Percentiles rank a stretch among this genome's conserved stretches.
phyloP scores from a whole-genome alignment of 495 filamentous ascomycete species.

The Monascus purpureus region DNA sequence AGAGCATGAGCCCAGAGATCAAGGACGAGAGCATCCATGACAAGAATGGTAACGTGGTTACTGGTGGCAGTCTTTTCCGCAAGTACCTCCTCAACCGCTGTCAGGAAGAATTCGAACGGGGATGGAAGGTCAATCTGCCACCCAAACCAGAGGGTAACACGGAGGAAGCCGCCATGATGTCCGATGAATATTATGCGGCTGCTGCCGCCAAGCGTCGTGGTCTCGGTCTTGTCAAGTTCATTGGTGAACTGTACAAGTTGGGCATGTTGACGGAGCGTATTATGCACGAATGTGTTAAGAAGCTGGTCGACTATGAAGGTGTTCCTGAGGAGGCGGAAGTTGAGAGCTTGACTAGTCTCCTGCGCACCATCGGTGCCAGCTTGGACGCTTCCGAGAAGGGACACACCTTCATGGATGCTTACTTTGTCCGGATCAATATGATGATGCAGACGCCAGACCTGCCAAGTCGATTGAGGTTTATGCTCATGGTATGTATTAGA shows the following conservation, averaged over 20 bases:
- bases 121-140: constrained; percentile 86
- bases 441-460: constrained; percentile 67
- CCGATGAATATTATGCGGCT: constrained; percentile 92
- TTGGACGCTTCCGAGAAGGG: constrained; percentile 74
- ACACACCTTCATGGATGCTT: constrained; percentile 73
- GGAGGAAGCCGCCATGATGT: constrained; percentile 68
- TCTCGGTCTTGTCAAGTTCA: constrained; percentile 96
- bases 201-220: constrained; percentile 94
- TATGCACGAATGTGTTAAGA: constrained; percentile 98
- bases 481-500: constrained; percentile 62
- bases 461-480: constrained; percentile 80
- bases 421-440: constrained; percentile 73
- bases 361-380: constrained; percentile 79
- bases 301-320: constrained; percentile 89
- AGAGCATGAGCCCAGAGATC: constrained; percentile 89
- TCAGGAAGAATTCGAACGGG: constrained; percentile 97
- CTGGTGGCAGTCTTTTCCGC: constrained; percentile 85
- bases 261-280: constrained; percentile 97
- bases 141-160: constrained; percentile 63
- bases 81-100: constrained; percentile 98
- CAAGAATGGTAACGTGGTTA: constrained; percentile 72
- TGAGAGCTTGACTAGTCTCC: constrained; percentile 82
- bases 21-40: constrained; percentile 87
- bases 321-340: constrained; percentile 90
- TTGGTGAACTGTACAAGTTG: constrained; percentile 97